Conservation (phyloP, 305 asterid genomes). For the Fraxinus angustifolia region DNA sequence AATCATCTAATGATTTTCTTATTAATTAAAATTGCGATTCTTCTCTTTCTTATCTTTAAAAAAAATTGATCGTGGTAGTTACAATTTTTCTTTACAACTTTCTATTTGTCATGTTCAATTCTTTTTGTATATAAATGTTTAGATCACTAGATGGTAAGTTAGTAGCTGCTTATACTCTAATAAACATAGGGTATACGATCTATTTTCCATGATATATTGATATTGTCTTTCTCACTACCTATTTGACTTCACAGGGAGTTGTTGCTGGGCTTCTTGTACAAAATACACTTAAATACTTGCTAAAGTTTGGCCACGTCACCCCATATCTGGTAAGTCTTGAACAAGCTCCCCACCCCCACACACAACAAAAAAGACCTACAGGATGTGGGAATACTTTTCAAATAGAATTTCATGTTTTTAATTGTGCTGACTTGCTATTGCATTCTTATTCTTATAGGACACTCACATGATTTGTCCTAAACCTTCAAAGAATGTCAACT, state of each 20-base stretch:
- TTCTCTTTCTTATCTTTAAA: neutral
- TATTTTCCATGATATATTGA: neutral
- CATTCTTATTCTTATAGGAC: neutral
- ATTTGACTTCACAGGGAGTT: constrained; percentile 64
- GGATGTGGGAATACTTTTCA: neutral
- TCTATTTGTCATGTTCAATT: neutral
- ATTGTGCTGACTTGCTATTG: neutral
- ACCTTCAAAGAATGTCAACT: neutral
- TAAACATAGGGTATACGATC: neutral
- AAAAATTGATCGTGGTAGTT: neutral
- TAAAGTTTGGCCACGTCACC: constrained; percentile 83
- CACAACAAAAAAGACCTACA: neutral
- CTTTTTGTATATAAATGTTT: neutral
- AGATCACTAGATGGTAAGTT: neutral
- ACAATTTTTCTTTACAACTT: neutral
- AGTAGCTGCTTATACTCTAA: neutral
- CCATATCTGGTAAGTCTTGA: constrained; percentile 69
- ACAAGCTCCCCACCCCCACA: neutral
- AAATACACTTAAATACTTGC: constrained; percentile 87
- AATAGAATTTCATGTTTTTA: neutral
- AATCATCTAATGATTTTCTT: neutral
- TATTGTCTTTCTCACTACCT: constrained; percentile 16
- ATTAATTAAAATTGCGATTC: neutral
- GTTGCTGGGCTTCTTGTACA: constrained; percentile 96
- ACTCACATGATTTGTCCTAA: neutral